Conservation (phyloP, 2,329 filamentous ascomycete genomes). For the Xylariaceae sp. region DNA sequence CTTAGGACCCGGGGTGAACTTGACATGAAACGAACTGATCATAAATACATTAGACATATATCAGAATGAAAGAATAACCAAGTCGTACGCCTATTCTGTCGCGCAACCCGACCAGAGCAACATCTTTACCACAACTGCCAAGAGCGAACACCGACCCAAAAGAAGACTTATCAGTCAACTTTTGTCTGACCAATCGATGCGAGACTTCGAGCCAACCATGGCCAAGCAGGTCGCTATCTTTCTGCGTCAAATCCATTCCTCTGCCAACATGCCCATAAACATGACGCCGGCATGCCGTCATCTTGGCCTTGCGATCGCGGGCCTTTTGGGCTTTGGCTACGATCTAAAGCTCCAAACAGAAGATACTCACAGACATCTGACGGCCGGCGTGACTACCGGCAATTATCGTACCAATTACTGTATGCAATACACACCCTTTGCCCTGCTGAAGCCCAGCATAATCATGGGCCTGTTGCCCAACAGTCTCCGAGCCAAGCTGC, state of each 20-base stretch:
- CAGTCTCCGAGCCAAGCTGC: neutral
- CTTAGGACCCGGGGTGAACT: too few species aligned
- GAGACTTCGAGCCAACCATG: conserved; percentile 16
- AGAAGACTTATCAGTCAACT: conserved; percentile 15
- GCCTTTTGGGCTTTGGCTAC: neutral
- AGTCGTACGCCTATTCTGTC: conserved; percentile 8
- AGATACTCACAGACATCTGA: neutral
- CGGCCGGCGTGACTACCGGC: neutral
- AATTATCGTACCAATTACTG: neutral
- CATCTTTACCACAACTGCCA: conserved; percentile 10
- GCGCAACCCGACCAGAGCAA: conserved; percentile 2
- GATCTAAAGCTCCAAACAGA: neutral
- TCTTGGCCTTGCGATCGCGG: neutral
- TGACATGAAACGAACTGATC: neutral
- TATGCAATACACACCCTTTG: neutral
- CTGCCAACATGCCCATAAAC: conserved; percentile 6
- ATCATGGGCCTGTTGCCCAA: neutral
- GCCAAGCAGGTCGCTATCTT: conserved; percentile 16
- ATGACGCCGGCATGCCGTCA: conserved; percentile 2
- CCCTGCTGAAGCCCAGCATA: neutral
- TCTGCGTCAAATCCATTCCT: neutral
- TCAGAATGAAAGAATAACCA: conserved; percentile 16
- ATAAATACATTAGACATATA: conserved; percentile 11
- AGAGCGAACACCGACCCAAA: conserved; percentile 11
- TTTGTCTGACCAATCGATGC: conserved; percentile 13